Conservation (phyloP, 257 asterid species). For the Nemophila menziesii region DNA sequence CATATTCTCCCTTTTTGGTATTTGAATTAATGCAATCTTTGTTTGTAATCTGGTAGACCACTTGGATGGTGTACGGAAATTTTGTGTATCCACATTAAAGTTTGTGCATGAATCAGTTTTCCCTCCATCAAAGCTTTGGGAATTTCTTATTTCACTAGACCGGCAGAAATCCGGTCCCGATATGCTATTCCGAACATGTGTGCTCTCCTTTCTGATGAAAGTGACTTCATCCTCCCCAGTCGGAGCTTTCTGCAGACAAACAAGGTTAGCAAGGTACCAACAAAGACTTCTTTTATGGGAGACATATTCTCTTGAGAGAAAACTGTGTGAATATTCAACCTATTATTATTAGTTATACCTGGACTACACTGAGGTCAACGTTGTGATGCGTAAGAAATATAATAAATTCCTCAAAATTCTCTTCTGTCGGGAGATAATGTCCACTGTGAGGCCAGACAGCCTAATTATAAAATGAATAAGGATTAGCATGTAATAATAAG, state of each 20-base stretch:
- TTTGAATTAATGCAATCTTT: constrained; percentile 43
- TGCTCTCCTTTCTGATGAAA: constrained; percentile 10
- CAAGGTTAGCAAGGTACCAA: not conserved
- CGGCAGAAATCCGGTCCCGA: constrained; percentile 34
- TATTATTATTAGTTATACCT: constrained; percentile 26
- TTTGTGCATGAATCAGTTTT: constrained; percentile 14
- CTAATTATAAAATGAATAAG: constrained; percentile 16
- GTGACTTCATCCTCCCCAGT: constrained; percentile 32
- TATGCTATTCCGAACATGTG: constrained; percentile 27
- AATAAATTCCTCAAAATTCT: constrained; percentile 75
- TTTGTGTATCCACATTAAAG: constrained; percentile 28
- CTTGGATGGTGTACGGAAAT: constrained; percentile 27
- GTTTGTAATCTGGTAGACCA: constrained; percentile 38
- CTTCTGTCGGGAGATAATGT: constrained; percentile 89
- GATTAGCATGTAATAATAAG: not conserved
- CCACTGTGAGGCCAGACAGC: constrained; percentile 99
- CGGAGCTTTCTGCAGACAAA: constrained; percentile 49
- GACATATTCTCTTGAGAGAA: too few relatives aligned
- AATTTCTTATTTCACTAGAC: constrained; percentile 11
- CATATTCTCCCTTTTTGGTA: constrained; percentile 32
- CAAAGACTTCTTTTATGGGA: too few relatives aligned
- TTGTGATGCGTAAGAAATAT: constrained; percentile 41
- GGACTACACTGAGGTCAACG: constrained; percentile 50
- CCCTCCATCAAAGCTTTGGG: constrained; percentile 3
- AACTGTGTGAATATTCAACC: too few relatives aligned